These are phyloP conservation scores for Fusarium oligoseptatum DNA, from an alignment of 2,329 filamentous ascomycete species.

Conservation along the genomic window DNA sequence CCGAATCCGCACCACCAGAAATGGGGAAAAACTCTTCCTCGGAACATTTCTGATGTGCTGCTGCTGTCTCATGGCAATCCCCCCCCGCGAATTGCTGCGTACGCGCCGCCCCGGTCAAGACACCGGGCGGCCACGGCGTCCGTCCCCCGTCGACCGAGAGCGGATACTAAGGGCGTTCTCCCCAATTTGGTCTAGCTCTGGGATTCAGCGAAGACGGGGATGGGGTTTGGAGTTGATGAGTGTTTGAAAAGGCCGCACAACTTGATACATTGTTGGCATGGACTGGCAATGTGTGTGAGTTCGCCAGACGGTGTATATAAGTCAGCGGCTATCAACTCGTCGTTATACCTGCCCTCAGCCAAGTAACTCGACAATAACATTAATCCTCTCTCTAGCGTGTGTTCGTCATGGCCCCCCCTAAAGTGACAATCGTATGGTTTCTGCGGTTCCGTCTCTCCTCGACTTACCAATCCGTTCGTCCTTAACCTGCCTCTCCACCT, in stretches of 20 bases:
- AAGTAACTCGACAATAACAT: background rate
- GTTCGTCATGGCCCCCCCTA: background rate
- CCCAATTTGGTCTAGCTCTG: constrained; percentile 15
- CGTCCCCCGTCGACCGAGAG: constrained; percentile 43
- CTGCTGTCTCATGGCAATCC: background rate
- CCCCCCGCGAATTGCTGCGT: constrained; percentile 5
- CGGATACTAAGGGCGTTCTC: constrained; percentile 20
- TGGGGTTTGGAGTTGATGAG: background rate
- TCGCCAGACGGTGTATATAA: background rate
- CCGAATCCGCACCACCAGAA: background rate
- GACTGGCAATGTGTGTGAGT: background rate
- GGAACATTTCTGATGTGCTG: background rate
- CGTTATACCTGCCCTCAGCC: background rate
- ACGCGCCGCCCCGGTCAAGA: constrained; percentile 2
- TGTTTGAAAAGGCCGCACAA: background rate
- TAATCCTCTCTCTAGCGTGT: background rate
- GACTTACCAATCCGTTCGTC: constrained; percentile 14
- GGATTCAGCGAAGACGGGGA: background rate
- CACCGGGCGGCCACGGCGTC: constrained; percentile 25
- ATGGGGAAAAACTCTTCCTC: background rate
- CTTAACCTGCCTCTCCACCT: background rate
- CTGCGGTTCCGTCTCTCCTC: background rate
- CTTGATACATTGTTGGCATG: background rate
- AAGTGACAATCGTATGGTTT: background rate
- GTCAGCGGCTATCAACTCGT: background rate